phyloP scores from a whole-genome alignment of 345 rosid genomes.

The Populus euphratica region DNA sequence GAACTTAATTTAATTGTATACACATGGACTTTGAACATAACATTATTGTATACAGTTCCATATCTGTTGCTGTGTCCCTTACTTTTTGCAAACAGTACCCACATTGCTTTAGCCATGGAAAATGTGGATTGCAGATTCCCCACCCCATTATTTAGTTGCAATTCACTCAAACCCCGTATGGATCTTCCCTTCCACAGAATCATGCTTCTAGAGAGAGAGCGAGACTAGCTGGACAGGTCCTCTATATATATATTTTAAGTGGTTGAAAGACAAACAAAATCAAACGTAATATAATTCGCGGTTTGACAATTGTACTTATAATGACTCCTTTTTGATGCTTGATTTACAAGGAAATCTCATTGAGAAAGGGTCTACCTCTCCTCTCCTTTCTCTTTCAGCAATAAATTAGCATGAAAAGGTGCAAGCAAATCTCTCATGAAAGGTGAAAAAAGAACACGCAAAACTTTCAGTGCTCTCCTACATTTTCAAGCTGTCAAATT shows the following conservation, averaged over 20 bases:
- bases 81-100: slow-evolving; percentile 7
- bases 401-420: slow-evolving; percentile 33
- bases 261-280: slow-evolving; percentile 24
- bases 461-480: slow-evolving; percentile 7
- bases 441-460: background rate
- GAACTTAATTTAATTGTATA: background rate
- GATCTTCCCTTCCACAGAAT: slow-evolving; percentile 18
- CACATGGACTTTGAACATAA: background rate
- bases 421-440: slow-evolving; percentile 28
- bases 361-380: slow-evolving; percentile 37
- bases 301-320: slow-evolving; percentile 30
- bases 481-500: slow-evolving; percentile 14
- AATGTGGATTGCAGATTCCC: slow-evolving; percentile 42
- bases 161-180: slow-evolving; percentile 28
- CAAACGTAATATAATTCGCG: slow-evolving; percentile 35
- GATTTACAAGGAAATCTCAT: slow-evolving; percentile 49
- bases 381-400: slow-evolving; percentile 12
- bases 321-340: slow-evolving; percentile 37
- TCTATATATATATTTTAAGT: background rate
- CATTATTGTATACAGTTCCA: background rate
- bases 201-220: slow-evolving; percentile 11
- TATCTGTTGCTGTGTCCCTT: background rate
- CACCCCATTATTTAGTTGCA: slow-evolving; percentile 27
- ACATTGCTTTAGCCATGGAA: slow-evolving; percentile 43
- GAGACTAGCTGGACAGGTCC: background rate